Conservation (phyloP, 2,329 filamentous ascomycete species). For the Alternaria postmessia region DNA sequence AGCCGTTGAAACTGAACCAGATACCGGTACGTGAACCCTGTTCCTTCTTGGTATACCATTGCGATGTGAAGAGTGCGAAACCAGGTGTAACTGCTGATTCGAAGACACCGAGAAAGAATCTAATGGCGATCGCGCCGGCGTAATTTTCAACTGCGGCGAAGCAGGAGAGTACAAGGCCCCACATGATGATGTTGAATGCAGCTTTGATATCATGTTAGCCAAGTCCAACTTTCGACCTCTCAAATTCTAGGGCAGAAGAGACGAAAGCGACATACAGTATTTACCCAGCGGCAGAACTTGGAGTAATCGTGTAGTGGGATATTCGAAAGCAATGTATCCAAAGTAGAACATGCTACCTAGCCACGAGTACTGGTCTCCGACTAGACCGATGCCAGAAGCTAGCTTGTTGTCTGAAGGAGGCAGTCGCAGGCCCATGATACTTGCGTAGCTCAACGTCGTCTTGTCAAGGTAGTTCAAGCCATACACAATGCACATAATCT, state of each 20-base stretch:
- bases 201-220: constrained; percentile 34
- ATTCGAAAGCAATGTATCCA: constrained; percentile 68
- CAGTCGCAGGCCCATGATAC: constrained; percentile 59
- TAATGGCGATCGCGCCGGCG: constrained; percentile 67
- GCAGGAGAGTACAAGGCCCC: constrained; percentile 68
- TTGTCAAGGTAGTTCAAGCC: constrained; percentile 70
- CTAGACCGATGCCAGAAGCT: constrained; percentile 54
- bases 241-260: no score
- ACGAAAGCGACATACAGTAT: constrained; percentile 54
- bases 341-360: constrained; percentile 61
- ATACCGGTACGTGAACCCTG: constrained; percentile 69
- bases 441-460: constrained; percentile 62
- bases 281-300: constrained; percentile 72
- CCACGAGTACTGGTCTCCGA: constrained; percentile 63
- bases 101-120: constrained; percentile 73
- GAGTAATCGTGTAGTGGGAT: constrained; percentile 70
- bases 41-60: constrained; percentile 77
- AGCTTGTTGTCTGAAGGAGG: constrained; percentile 39
- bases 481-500: constrained; percentile 65
- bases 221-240: neutral
- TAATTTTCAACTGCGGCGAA: constrained; percentile 70
- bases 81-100: constrained; percentile 74
- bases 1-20: constrained; percentile 75
- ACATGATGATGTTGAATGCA: constrained; percentile 69
- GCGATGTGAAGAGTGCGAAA: constrained; percentile 71